These are phyloP conservation scores for Porcisia hertigi DNA, from an alignment of 208 protist genomes.

Conservation along the genomic window DNA sequence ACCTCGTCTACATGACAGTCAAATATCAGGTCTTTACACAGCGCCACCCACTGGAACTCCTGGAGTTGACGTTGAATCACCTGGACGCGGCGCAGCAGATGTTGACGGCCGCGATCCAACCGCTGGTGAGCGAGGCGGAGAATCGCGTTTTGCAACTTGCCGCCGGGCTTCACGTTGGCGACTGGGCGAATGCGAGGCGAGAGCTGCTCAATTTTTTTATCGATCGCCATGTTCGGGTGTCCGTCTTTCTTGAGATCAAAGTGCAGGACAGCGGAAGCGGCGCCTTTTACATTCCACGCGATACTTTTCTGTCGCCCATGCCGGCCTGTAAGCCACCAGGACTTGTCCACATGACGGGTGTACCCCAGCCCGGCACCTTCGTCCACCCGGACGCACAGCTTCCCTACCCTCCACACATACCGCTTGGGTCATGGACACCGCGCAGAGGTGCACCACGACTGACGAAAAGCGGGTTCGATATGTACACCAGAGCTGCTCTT, in stretches of 20 bases:
- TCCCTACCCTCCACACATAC: slow-evolving; percentile 32
- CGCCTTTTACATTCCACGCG: slow-evolving; percentile 54
- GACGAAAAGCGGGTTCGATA: slow-evolving; percentile 60
- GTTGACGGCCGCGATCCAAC: slow-evolving; percentile 19
- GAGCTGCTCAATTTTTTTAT: slow-evolving; percentile 77
- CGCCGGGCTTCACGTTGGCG: slow-evolving; percentile 30
- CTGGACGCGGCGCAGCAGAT: slow-evolving; percentile 63
- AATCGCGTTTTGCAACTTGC: slow-evolving; percentile 34
- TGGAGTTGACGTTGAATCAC: slow-evolving; percentile 89
- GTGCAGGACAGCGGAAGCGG: slow-evolving; percentile 67
- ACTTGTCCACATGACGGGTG: slow-evolving; percentile 34
- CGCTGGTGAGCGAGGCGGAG: slow-evolving; percentile 27
- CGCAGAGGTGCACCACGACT: slow-evolving; percentile 26
- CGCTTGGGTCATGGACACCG: slow-evolving; percentile 49
- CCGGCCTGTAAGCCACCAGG: slow-evolving; percentile 56
- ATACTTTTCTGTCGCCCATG: slow-evolving; percentile 46
- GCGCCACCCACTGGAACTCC: slow-evolving; percentile 80
- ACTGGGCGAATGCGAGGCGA: slow-evolving; percentile 64
- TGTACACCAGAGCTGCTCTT: slow-evolving; percentile 33
- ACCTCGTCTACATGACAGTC: slow-evolving; percentile 92
- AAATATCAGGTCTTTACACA: slow-evolving; percentile 89
- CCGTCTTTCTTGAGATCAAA: slow-evolving; percentile 78
- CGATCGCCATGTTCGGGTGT: slow-evolving; percentile 76
- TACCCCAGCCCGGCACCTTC: slow-evolving; percentile 24
- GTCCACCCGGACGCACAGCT: slow-evolving; percentile 56